These are phyloP conservation scores for Hemileccinum rubropunctum DNA, from an alignment of 768 basidiomycete genomes.

Conservation along the genomic window DNA sequence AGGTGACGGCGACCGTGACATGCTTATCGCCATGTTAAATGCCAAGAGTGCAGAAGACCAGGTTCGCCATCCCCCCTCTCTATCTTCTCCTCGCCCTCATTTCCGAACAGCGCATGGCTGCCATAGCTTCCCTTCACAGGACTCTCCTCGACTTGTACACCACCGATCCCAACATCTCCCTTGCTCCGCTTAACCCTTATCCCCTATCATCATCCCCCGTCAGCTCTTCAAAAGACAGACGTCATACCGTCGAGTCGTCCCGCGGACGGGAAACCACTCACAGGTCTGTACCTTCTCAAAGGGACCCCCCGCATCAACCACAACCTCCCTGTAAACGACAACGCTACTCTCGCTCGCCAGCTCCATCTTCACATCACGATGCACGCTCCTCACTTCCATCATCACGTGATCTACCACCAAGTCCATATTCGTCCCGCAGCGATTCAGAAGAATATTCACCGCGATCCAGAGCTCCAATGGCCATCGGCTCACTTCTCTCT, in stretches of 20 bases:
- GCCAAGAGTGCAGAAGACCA: conserved; percentile 94
- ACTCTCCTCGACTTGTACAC: conserved; percentile 62
- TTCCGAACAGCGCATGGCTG: conserved; percentile 58
- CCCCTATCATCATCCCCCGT: conserved; percentile 38
- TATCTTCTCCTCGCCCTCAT: conserved; percentile 9
- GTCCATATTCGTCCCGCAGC: conserved; percentile 70
- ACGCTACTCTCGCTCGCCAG: conserved; percentile 59
- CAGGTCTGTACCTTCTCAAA: conserved; percentile 10
- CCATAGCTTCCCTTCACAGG: conserved; percentile 65
- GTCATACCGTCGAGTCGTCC: conserved; percentile 13
- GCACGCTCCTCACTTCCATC: conserved; percentile 31
- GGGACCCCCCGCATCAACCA: conserved; percentile 33
- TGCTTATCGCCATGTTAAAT: conserved; percentile 86
- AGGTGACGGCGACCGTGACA: conserved; percentile 90
- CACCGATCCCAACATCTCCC: conserved; percentile 29
- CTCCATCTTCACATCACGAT: conserved; percentile 37
- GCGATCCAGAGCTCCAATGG: conserved; percentile 71
- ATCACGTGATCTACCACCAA: conserved; percentile 60
- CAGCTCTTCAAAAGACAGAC: conserved; percentile 19
- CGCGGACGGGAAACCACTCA: conserved; percentile 15
- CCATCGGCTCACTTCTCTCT: conserved; percentile 72
- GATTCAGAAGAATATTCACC: conserved; percentile 70
- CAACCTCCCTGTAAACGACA: conserved; percentile 60
- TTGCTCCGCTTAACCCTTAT: conserved; percentile 30
- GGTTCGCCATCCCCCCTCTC: conserved; percentile 41